Conservation (phyloP, 2,329 filamentous ascomycete genomes). For the Aspergillus floridensis region DNA sequence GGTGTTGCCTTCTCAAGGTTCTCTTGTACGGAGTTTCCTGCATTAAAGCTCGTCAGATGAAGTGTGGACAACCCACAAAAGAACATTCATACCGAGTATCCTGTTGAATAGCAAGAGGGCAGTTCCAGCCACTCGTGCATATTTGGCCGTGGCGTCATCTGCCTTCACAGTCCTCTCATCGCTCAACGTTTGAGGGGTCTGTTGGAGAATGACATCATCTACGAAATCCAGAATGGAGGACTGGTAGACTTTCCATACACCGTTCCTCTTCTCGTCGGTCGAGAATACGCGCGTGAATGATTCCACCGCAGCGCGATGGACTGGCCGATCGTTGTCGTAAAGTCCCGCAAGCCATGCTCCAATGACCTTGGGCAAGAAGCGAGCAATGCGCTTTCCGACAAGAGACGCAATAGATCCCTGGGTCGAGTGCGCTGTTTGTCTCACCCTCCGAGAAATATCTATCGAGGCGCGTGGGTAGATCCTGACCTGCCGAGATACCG, state of each 20-base stretch:
- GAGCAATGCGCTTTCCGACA: constrained; percentile 78
- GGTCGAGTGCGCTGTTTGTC: constrained; percentile 77
- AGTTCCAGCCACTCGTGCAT: constrained; percentile 70
- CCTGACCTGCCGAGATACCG: constrained; percentile 60
- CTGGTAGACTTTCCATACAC: constrained; percentile 81
- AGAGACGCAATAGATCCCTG: constrained; percentile 62
- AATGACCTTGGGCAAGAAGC: constrained; percentile 71
- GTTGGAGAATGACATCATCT: constrained; percentile 69
- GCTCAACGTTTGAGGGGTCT: constrained; percentile 78
- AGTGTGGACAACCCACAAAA: background rate
- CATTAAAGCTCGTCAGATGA: constrained; percentile 15
- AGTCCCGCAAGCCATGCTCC: constrained; percentile 88
- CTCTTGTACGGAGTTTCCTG: constrained; percentile 34
- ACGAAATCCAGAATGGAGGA: constrained; percentile 78
- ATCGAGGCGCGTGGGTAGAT: constrained; percentile 87
- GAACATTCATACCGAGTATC: constrained; percentile 45
- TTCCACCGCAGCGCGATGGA: constrained; percentile 72
- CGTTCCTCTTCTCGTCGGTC: constrained; percentile 72
- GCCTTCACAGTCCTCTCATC: constrained; percentile 80
- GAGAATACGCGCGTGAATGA: constrained; percentile 73
- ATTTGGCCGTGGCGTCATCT: constrained; percentile 84
- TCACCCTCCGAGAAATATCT: constrained; percentile 81
- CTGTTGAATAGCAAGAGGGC: constrained; percentile 56
- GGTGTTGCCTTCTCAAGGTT: constrained; percentile 61
- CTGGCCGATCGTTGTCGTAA: constrained; percentile 79